phyloP scores from a whole-genome alignment of 2,329 filamentous ascomycete genomes.

The Trichoderma lentiforme region DNA sequence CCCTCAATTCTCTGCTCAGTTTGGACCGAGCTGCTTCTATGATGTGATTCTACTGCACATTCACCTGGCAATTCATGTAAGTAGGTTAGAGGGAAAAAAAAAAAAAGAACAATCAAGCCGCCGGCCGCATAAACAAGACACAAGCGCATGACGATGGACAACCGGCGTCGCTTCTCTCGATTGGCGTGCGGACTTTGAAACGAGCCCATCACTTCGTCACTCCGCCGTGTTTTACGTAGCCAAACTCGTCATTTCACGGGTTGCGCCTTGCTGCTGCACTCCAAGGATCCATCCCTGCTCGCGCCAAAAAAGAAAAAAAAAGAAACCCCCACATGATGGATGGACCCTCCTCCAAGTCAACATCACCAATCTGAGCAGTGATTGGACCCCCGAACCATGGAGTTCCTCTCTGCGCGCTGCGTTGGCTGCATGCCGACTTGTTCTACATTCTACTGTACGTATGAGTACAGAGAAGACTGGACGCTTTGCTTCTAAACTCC shows the following conservation, averaged over 20 bases:
- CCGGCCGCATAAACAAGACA: background rate
- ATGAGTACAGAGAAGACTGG: background rate
- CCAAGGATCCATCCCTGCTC: constrained; percentile 7
- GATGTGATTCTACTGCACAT: background rate
- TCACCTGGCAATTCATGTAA: background rate
- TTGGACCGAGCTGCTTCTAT: background rate
- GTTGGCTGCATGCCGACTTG: background rate
- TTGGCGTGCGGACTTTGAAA: constrained; percentile 17
- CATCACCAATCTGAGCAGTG: constrained; percentile 5
- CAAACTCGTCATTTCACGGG: constrained; percentile 16
- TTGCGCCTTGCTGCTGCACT: constrained; percentile 15
- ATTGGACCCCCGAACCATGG: constrained; percentile 1
- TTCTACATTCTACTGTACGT: background rate
- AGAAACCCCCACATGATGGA: constrained; percentile 18
- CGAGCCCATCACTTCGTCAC: constrained; percentile 15
- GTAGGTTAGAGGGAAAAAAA: background rate
- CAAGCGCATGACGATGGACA: background rate
- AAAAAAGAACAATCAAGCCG: background rate
- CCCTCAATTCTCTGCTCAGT: background rate
- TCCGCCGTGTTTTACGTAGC: constrained; percentile 17
- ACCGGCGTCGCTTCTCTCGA: background rate
- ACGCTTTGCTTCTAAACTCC: background rate
- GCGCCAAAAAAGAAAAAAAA: constrained; percentile 12
- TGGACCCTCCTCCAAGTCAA: constrained; percentile 18
- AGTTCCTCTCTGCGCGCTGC: background rate